A percentile compares a stretch with the other conserved stretches of the same genome.
These are phyloP conservation scores for Ascoidea asiatica DNA, from an alignment of 805 yeast genomes.

Conservation along the genomic window DNA sequence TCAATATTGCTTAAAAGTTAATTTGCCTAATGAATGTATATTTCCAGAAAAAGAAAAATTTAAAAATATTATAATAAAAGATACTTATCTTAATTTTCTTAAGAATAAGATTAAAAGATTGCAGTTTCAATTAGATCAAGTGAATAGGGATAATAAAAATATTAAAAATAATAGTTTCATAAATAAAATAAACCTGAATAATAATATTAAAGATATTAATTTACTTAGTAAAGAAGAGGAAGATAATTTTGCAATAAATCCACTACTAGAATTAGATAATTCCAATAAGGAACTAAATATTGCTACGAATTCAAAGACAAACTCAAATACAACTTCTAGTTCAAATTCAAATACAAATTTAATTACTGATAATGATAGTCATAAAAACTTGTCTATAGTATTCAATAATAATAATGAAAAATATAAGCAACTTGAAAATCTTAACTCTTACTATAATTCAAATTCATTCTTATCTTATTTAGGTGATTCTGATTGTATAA, in stretches of 20 bases:
- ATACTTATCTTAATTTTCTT: constrained; percentile 1
- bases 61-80: constrained; percentile 5
- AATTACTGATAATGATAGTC: neutral
- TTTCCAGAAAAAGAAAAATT: constrained; percentile 4
- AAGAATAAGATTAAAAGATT: constrained; percentile 2
- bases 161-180: neutral
- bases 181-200: too few relatives aligned
- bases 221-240: neutral
- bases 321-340: neutral
- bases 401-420: neutral
- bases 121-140: neutral
- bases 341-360: neutral
- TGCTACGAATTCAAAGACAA: neutral
- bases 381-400: neutral
- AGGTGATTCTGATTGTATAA: constrained; percentile 5
- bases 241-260: too few relatives aligned
- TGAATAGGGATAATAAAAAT: neutral
- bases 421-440: neutral
- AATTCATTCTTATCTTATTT: neutral
- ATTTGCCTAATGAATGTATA: constrained; percentile 4
- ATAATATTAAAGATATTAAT: too few relatives aligned
- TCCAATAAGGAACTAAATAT: neutral
- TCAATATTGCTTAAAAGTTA: constrained; percentile 1
- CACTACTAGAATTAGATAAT: too few relatives aligned
- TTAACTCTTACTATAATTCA: neutral